Evolutionary conservation across 192 early-diverging fungal genomes (phyloP).

Genomic region (Coemansia javaensis): DNA sequence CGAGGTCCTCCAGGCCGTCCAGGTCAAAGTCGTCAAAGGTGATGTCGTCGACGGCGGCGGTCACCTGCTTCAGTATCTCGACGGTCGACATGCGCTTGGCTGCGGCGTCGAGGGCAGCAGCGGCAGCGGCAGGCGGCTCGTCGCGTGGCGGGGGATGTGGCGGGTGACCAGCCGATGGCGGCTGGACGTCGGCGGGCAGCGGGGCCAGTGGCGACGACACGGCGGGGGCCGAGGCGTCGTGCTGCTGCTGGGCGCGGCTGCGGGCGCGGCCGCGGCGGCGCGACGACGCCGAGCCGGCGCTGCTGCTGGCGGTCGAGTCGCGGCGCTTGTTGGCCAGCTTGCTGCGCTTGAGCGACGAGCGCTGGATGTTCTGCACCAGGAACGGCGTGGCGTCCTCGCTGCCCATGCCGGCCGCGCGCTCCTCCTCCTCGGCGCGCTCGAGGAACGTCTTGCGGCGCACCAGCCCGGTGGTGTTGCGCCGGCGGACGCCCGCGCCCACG

Average conservation of each 20-base stretch:
- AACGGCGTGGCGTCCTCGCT: slow-evolving; percentile 28
- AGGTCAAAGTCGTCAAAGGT: slow-evolving; percentile 41
- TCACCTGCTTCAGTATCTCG: slow-evolving; percentile 46
- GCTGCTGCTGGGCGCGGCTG: background rate
- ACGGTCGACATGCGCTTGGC: slow-evolving; percentile 40
- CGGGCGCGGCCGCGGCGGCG: background rate
- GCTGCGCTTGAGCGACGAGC: slow-evolving; percentile 49
- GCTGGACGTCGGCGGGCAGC: too few relatives aligned
- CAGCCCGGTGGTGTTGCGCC: slow-evolving; percentile 41
- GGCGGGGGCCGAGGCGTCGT: slow-evolving; percentile 5
- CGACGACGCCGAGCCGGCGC: slow-evolving; percentile 11
- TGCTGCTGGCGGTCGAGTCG: slow-evolving; percentile 37
- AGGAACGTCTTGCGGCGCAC: slow-evolving; percentile 39
- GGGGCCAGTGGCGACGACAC: slow-evolving; percentile 34
- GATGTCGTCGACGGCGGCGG: slow-evolving; percentile 39
- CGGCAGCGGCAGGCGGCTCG: background rate
- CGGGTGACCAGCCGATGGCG: background rate
- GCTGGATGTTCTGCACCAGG: slow-evolving; percentile 42
- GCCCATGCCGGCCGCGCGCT: background rate
- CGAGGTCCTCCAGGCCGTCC: slow-evolving; percentile 12
- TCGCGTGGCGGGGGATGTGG: background rate
- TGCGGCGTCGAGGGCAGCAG: slow-evolving; percentile 1
- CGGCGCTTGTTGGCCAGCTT: slow-evolving; percentile 47
- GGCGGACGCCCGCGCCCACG: slow-evolving; percentile 6
- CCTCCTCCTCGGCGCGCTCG: slow-evolving; percentile 35